Conservation (phyloP, 2,329 filamentous ascomycete genomes). For the Epichloe glyceriae region DNA sequence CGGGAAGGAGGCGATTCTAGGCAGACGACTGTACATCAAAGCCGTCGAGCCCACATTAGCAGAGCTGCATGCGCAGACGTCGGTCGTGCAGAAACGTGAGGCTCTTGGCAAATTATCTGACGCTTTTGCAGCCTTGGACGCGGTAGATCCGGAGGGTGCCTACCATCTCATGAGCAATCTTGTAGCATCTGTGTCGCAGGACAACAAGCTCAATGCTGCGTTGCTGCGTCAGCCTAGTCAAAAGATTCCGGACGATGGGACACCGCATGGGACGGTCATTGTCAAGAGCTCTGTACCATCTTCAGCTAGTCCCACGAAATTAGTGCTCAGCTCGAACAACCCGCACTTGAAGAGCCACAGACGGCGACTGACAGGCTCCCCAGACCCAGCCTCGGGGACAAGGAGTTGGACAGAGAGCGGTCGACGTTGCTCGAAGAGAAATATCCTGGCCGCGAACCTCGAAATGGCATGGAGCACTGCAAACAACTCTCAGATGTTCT, state of each 20-base stretch:
- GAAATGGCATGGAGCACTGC: slow-evolving; percentile 79
- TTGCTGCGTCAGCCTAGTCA: slow-evolving; percentile 29
- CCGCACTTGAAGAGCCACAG: slow-evolving; percentile 73
- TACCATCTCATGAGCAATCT: slow-evolving; percentile 73
- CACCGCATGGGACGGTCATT: slow-evolving; percentile 42
- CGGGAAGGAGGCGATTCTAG: slow-evolving; percentile 73
- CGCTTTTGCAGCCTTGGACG: slow-evolving; percentile 73
- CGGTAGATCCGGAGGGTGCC: slow-evolving; percentile 79
- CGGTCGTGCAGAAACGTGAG: slow-evolving; percentile 55
- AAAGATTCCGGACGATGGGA: slow-evolving; percentile 30
- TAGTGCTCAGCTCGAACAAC: slow-evolving; percentile 69
- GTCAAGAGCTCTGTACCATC: slow-evolving; percentile 37
- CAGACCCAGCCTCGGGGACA: slow-evolving; percentile 26
- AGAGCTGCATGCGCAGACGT: slow-evolving; percentile 74
- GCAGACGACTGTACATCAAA: slow-evolving; percentile 68
- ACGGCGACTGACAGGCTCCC: slow-evolving; percentile 42
- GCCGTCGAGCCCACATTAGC: slow-evolving; percentile 72
- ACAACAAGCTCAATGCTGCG: slow-evolving; percentile 48
- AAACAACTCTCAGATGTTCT: slow-evolving; percentile 82
- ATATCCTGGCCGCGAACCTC: slow-evolving; percentile 40
- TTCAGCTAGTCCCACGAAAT: slow-evolving; percentile 41
- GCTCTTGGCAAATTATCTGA: slow-evolving; percentile 73
- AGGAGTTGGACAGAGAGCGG: slow-evolving; percentile 34
- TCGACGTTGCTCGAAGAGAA: slow-evolving; percentile 35
- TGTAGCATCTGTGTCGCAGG: slow-evolving; percentile 57